These are phyloP conservation scores for Debaryomyces coudertii DNA, from an alignment of 1,139 yeast genomes.

Conservation along the genomic window DNA sequence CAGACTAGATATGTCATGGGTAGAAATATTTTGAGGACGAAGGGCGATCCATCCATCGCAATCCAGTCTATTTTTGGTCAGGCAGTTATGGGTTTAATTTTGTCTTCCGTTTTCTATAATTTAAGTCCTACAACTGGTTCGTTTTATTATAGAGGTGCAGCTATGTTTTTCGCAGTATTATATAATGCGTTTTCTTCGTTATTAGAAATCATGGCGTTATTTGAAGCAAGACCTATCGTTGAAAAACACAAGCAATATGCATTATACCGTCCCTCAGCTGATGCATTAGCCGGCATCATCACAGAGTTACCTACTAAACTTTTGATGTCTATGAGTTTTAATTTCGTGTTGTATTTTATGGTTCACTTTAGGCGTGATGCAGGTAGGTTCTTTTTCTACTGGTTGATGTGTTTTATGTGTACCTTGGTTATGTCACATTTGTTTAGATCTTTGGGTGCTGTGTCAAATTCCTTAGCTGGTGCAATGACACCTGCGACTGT, in stretches of 20 bases:
- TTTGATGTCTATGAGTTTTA: constrained; percentile 57
- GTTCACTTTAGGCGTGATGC: constrained; percentile 65
- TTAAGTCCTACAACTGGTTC: constrained; percentile 44
- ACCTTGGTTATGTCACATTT: constrained; percentile 71
- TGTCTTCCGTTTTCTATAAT: constrained; percentile 77
- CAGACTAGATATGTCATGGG: constrained; percentile 63
- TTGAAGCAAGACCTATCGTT: constrained; percentile 56
- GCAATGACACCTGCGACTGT: constrained; percentile 77
- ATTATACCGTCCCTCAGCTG: constrained; percentile 76
- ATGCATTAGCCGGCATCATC: constrained; percentile 68
- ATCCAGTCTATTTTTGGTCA: constrained; percentile 63
- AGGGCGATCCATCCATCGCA: constrained; percentile 69
- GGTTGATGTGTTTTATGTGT: constrained; percentile 54
- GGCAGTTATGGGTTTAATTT: constrained; percentile 69
- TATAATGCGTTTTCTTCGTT: constrained; percentile 60
- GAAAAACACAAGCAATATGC: constrained; percentile 81
- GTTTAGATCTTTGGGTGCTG: constrained; percentile 72
- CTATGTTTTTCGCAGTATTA: constrained; percentile 75
- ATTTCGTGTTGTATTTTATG: constrained; percentile 67
- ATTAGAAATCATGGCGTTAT: constrained; percentile 72
- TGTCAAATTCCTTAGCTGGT: constrained; percentile 59
- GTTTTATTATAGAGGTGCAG: constrained; percentile 69
- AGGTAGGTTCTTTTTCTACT: constrained; percentile 71
- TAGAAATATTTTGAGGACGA: constrained; percentile 65
- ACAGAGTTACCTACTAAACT: constrained; percentile 71